phyloP scores from a whole-genome alignment of 768 basidiomycete genomes.

The Mycena albidolilacea region DNA sequence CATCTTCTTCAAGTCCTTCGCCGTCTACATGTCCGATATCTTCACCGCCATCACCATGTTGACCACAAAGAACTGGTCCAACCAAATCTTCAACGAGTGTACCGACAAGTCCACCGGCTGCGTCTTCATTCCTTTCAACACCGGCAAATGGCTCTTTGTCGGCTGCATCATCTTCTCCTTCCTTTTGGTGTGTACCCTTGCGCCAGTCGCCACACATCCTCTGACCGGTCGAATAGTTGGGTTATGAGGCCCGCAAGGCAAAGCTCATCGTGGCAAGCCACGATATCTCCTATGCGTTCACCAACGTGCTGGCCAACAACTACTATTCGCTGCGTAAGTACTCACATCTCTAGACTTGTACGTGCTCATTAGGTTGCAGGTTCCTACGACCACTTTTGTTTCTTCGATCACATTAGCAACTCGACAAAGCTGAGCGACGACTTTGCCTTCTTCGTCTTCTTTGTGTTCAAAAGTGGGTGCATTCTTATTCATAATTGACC shows the following conservation, averaged over 20 bases:
- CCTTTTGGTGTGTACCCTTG: slow-evolving; percentile 75
- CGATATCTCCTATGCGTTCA: slow-evolving; percentile 98
- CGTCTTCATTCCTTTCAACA: slow-evolving; percentile 87
- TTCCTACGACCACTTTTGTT: slow-evolving; percentile 97
- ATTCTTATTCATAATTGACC: not conserved
- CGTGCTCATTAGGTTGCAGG: slow-evolving; percentile 60
- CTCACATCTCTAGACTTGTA: slow-evolving; percentile 11
- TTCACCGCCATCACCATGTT: slow-evolving; percentile 98
- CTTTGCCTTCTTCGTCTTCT: slow-evolving; percentile 99
- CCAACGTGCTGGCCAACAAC: slow-evolving; percentile 96
- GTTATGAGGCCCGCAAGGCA: slow-evolving; percentile 92
- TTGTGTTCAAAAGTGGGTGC: slow-evolving; percentile 92
- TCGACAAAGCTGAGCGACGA: slow-evolving; percentile 98
- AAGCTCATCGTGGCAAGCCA: slow-evolving; percentile 95
- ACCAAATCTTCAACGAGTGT: slow-evolving; percentile 90
- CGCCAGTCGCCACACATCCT: slow-evolving; percentile 6
- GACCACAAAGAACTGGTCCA: slow-evolving; percentile 91
- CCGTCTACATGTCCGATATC: slow-evolving; percentile 97
- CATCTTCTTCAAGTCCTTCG: slow-evolving; percentile 94
- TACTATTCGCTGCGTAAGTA: slow-evolving; percentile 94
- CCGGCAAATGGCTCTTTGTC: slow-evolving; percentile 97
- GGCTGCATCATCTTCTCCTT: slow-evolving; percentile 99
- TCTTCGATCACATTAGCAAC: slow-evolving; percentile 96
- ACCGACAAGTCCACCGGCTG: slow-evolving; percentile 67
- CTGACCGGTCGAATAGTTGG: slow-evolving; percentile 67